Base-by-base conservation (phyloP, 192 early-diverging fungal genomes). In the Coemansia sp. region DNA sequence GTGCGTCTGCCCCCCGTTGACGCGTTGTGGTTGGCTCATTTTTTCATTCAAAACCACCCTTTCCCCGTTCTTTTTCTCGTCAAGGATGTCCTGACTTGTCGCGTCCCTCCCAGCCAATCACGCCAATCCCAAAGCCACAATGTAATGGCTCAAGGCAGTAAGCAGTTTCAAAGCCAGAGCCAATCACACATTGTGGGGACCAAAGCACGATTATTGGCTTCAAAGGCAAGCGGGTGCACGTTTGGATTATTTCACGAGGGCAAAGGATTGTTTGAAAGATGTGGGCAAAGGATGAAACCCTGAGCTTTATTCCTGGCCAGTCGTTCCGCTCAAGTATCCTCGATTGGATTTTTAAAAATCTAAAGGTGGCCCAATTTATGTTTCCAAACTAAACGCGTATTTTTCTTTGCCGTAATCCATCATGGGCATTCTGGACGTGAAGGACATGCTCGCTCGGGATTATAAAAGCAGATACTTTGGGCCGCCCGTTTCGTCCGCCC, bases 1-100 rank as follows among this genome's bases (percentile, higher is more conserved):
- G n/a, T 17, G 49, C 67, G 57, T 61, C 69, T 22, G 53, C 48
- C 15, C 3, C 12, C 17, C 23, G 44, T 15, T 46, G 40, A 9
- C 57, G 53, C 52, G 11, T 42, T 60, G 63, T 56, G 69, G 69
- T 71, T 71, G 69, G 69, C 58, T 65, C 49, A 12, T 2, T 7
- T 46, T 0, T 47, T 12, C 10, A 21, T 25, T 28, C 46, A 61
- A 42, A 40, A n/a, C 9, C 7, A 10, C 54, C 34, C 31, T 11
- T 34, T 8, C 54, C 12, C 3, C 31, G 10, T 34, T 37, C 4
- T 7, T 8, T 12, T 54, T 6, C 52, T 15, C 52, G 14, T 15
- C 2, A 23, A 25, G 52, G 14, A 51, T 19, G 28, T 31, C 5
- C n/a, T n/a, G n/a, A n/a, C 3, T 25, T 25, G 23, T 31, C 28